phyloP scores from a whole-genome alignment of 257 asterid genomes.

The Lycium ferocissimum region DNA sequence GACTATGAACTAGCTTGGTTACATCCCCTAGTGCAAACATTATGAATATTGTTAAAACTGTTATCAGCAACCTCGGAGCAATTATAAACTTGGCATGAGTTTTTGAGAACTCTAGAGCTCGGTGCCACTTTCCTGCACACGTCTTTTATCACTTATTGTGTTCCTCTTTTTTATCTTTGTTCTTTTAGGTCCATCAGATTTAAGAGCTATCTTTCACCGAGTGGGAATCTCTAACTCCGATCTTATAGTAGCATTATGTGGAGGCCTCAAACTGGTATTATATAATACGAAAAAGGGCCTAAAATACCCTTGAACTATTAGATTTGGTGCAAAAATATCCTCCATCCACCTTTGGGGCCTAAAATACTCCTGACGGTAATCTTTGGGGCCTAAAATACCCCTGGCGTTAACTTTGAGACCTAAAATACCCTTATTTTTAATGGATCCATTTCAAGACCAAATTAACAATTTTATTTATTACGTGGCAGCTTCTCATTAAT shows the following conservation, averaged over 20 bases:
- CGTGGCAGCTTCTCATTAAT: too few species aligned
- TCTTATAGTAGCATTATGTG: slow-evolving; percentile 82
- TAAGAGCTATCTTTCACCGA: slow-evolving; percentile 63
- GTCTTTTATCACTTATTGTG: neutral
- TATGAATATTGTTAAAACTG: neutral
- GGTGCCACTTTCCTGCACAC: neutral
- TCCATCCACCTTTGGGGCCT: too few species aligned
- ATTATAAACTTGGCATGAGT: too few species aligned
- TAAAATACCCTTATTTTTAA: too few species aligned
- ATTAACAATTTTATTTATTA: too few species aligned
- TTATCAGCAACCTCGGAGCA: neutral
- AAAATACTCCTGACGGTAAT: too few species aligned
- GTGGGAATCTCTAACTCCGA: slow-evolving; percentile 64
- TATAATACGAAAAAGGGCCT: neutral
- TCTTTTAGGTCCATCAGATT: slow-evolving; percentile 59
- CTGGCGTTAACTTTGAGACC: too few species aligned
- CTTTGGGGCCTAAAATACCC: too few species aligned
- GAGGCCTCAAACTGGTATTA: slow-evolving; percentile 82
- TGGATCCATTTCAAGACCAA: too few species aligned
- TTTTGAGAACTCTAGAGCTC: neutral
- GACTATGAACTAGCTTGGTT: neutral
- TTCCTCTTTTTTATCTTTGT: neutral
- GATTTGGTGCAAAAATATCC: too few species aligned
- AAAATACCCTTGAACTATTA: too few species aligned
- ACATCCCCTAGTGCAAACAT: neutral